phyloP scores from a whole-genome alignment of 495 filamentous ascomycete genomes.

The Aspergillus sparsus region DNA sequence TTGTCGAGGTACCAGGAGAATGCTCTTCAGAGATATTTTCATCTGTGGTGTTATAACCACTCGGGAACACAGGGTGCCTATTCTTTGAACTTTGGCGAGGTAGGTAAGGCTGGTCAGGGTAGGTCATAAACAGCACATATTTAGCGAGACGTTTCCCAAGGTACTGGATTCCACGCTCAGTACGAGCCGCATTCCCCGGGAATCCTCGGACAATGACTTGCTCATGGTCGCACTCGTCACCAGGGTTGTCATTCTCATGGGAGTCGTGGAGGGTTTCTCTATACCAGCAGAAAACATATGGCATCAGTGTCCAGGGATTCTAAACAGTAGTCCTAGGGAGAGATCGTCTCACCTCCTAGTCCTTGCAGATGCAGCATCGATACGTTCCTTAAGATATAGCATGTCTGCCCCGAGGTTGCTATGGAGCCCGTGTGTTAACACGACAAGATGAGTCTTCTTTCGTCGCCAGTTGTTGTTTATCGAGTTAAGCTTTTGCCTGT shows the following conservation, averaged over 20 bases:
- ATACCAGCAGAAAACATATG: not conserved
- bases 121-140: slow-evolving; percentile 83
- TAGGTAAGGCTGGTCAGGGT: slow-evolving; percentile 84
- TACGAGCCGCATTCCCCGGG: slow-evolving; percentile 82
- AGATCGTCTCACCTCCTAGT: slow-evolving; percentile 30
- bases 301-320: not conserved
- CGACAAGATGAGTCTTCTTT: slow-evolving; percentile 85
- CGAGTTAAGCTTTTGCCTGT: not conserved
- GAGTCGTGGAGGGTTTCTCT: not conserved
- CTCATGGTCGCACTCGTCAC: slow-evolving; percentile 66
- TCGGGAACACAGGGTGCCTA: slow-evolving; percentile 38
- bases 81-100: slow-evolving; percentile 62
- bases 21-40: slow-evolving; percentile 17
- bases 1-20: slow-evolving; percentile 14
- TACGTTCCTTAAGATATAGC: slow-evolving; percentile 95
- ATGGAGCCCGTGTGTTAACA: slow-evolving; percentile 92
- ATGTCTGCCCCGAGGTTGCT: slow-evolving; percentile 97
- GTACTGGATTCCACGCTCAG: slow-evolving; percentile 94
- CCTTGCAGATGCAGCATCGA: slow-evolving; percentile 77
- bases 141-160: slow-evolving; percentile 93
- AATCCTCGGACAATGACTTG: slow-evolving; percentile 94
- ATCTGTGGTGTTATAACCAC: slow-evolving; percentile 28
- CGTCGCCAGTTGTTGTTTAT: slow-evolving; percentile 14
- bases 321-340: not conserved
- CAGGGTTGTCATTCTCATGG: slow-evolving; percentile 32